Base-by-base conservation (phyloP, 768 basidiomycete genomes). In the Tulasnella sp. region DNA sequence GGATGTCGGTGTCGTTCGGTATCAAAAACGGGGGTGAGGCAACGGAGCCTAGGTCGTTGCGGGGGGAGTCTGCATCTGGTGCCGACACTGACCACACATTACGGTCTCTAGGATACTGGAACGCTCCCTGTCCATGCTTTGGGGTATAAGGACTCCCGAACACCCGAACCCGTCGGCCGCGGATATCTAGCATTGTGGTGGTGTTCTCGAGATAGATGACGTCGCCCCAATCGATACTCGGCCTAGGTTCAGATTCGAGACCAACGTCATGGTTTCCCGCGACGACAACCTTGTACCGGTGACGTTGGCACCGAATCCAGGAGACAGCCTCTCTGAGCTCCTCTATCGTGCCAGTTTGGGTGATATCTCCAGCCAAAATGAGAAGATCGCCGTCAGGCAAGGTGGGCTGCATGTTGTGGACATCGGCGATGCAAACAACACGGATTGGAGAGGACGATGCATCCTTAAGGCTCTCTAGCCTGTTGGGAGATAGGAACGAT, bases 221-320 rank as follows among this genome's bases (percentile, higher is more conserved):
- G 5, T 57, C 39, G 14, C 70, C 61, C 60, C 36, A 11, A n/a
- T 42, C 31, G 7, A 29, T n/a, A 15, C 27, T 27, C 23, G 53
- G 46, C 34, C 36, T 19, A 12, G 29, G 31, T 23, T 21, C 42
- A n/a, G 37, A 27, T n/a, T n/a, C n/a, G 12, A 74, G 67, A 9
- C 57, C 50, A 1, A 29, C n/a, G 48, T 75, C 74, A 63, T 74
- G 75, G 58, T 76, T 75, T 1, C 75, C 75, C 6, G 69, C 75
- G 32, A 75, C 69, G 58, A 73, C 67, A 17, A 75, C 35, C 50
- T 75, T 76, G 64, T 71, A 54, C 0, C 62, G 66, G 51, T 76
- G 71, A 23, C 73, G 67, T 23, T 69, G 69, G 43, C 32, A 3
- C 25, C 19, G 15, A 4, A 54, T 0, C 58, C 58, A 59, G 15